Conservation (phyloP, 2,329 filamentous ascomycete genomes). For the Xylariales sp. region DNA sequence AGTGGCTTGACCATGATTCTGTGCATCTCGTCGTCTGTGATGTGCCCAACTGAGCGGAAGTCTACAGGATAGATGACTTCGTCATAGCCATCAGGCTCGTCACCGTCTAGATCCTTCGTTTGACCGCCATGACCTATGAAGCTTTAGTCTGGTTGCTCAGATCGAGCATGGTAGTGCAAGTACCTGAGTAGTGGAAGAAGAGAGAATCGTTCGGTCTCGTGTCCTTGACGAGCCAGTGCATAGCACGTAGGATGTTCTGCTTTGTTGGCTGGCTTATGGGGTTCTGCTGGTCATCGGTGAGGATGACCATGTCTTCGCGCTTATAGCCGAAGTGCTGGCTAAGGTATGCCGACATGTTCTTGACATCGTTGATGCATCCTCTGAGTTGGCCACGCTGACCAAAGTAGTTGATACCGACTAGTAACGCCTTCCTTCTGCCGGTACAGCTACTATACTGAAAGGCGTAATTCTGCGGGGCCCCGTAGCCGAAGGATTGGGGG, state of each 20-base stretch:
- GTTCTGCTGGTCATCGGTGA: slow-evolving; percentile 96
- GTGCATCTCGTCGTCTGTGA: slow-evolving; percentile 77
- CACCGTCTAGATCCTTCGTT: slow-evolving; percentile 66
- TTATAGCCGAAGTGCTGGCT: slow-evolving; percentile 88
- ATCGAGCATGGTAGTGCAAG: background rate
- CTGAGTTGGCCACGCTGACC: slow-evolving; percentile 83
- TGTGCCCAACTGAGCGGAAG: slow-evolving; percentile 63
- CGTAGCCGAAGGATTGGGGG: slow-evolving; percentile 71
- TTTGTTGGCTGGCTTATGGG: slow-evolving; percentile 97
- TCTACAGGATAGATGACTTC: slow-evolving; percentile 78
- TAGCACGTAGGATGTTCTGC: slow-evolving; percentile 87
- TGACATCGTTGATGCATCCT: slow-evolving; percentile 95
- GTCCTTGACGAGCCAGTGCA: slow-evolving; percentile 98
- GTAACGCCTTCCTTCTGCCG: slow-evolving; percentile 78
- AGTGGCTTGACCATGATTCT: slow-evolving; percentile 72
- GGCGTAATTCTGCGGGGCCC: slow-evolving; percentile 73
- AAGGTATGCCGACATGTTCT: slow-evolving; percentile 92
- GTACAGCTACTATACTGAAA: slow-evolving; percentile 93
- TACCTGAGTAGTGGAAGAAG: slow-evolving; percentile 96
- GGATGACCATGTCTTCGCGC: slow-evolving; percentile 91
- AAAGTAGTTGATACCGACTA: slow-evolving; percentile 98
- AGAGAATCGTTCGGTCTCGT: slow-evolving; percentile 88
- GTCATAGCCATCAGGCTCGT: slow-evolving; percentile 73
- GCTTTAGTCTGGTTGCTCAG: slow-evolving; percentile 12
- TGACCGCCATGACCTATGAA: slow-evolving; percentile 66